These are phyloP conservation scores for Aspergillus neoniger DNA, from an alignment of 2,329 filamentous ascomycete genomes.

Conservation along the genomic window DNA sequence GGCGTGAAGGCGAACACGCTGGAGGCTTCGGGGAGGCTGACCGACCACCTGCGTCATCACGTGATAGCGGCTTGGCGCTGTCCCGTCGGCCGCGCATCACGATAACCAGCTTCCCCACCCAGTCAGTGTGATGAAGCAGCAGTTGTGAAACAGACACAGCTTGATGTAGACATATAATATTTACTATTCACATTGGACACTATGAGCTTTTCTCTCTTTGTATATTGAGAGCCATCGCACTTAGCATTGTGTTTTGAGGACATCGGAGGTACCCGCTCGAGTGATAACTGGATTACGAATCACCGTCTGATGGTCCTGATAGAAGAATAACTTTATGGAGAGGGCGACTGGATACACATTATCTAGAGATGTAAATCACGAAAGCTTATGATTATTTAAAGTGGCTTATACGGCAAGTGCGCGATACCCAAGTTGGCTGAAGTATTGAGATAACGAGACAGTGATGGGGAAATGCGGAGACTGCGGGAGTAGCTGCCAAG, in stretches of 20 bases:
- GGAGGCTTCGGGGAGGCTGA: slow-evolving; percentile 32
- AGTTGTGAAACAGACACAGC: background rate
- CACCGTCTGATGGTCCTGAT: slow-evolving; percentile 43
- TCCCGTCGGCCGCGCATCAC: slow-evolving; percentile 1
- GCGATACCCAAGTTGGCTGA: background rate
- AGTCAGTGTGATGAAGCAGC: background rate
- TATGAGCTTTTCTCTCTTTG: too few relatives aligned
- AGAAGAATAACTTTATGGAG: slow-evolving; percentile 17
- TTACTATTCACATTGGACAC: slow-evolving; percentile 26
- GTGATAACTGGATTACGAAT: slow-evolving; percentile 26
- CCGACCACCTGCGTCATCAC: slow-evolving; percentile 31
- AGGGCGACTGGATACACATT: too few relatives aligned
- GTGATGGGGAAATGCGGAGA: slow-evolving; percentile 1
- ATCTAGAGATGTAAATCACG: too few relatives aligned
- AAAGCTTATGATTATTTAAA: background rate
- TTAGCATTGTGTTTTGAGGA: slow-evolving; percentile 33
- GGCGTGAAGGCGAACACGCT: slow-evolving; percentile 39
- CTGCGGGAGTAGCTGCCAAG: background rate
- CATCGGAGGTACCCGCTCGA: slow-evolving; percentile 7
- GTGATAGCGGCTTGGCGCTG: slow-evolving; percentile 34
- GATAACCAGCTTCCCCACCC: background rate
- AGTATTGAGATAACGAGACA: background rate
- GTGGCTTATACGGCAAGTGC: background rate
- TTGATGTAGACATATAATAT: background rate
- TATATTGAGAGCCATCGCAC: slow-evolving; percentile 35